These are phyloP conservation scores for Coelastrella sp. DNA, from an alignment of 139 green algal species.

Conservation along the genomic window DNA sequence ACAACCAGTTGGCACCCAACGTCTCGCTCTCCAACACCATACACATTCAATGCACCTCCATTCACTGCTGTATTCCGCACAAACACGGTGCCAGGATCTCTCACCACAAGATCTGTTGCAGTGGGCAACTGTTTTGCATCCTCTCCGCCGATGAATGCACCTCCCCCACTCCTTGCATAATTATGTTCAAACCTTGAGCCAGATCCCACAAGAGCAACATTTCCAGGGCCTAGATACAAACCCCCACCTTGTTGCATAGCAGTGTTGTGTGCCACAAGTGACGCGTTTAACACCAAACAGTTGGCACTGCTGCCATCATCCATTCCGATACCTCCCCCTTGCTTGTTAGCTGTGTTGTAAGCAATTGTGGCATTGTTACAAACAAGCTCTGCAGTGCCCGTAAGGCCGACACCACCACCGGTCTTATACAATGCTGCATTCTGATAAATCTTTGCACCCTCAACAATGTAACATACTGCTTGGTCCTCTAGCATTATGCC, in stretches of 20 bases:
- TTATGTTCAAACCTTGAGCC: not conserved
- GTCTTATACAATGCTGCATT: not conserved
- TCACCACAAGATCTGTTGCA: not conserved
- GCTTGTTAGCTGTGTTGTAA: not conserved
- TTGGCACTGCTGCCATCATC: not conserved
- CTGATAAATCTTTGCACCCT: not conserved
- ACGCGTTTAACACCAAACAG: not conserved
- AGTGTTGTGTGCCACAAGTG: not conserved
- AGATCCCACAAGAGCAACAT: not conserved
- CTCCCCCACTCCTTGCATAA: not conserved
- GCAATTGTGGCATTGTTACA: not conserved
- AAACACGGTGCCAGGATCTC: not conserved
- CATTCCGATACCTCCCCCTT: not conserved
- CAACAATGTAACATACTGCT: not conserved
- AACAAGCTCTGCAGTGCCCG: not conserved
- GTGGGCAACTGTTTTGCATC: not conserved
- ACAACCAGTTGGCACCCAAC: not conserved
- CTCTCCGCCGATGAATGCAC: not conserved
- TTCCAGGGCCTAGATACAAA: not conserved
- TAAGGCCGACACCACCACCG: not conserved
- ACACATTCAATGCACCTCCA: constrained; percentile 3
- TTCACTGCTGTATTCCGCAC: not conserved
- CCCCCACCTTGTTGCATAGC: not conserved
- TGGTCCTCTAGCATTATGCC: not conserved
- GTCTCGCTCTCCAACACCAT: not conserved